Conservation (phyloP, 2,329 filamentous ascomycete genomes). For the Blastomyces gilchristii region DNA sequence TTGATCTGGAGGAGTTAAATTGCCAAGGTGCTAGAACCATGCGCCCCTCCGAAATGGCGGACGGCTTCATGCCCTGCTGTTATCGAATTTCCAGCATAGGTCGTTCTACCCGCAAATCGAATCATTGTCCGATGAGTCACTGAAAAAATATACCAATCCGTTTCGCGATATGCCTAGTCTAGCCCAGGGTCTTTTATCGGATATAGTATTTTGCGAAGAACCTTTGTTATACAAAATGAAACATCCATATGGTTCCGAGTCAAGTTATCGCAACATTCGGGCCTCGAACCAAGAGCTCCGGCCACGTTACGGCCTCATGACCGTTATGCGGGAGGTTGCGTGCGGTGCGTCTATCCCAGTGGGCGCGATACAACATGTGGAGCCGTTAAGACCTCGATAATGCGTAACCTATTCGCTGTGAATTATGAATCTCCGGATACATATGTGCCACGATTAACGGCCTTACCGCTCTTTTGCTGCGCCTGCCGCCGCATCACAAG, state of each 20-base stretch:
- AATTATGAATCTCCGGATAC: neutral
- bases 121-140: neutral
- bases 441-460: neutral
- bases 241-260: neutral
- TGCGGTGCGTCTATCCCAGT: neutral
- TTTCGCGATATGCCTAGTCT: neutral
- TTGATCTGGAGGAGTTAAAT: neutral
- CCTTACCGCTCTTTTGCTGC: neutral
- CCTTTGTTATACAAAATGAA: neutral
- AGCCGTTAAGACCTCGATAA: neutral
- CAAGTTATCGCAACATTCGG: neutral
- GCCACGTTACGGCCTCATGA: conserved; percentile 1
- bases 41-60: neutral
- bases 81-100: neutral
- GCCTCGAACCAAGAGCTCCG: neutral
- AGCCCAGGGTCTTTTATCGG: neutral
- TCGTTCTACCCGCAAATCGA: neutral
- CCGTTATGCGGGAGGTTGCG: neutral
- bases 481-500: neutral
- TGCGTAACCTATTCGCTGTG: neutral
- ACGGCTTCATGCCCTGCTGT: neutral
- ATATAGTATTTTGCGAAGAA: neutral
- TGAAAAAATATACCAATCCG: neutral
- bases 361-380: neutral
- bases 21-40: neutral